These are phyloP conservation scores for Piromyces finnis DNA, from an alignment of 192 early-diverging fungal genomes.

Conservation along the genomic window DNA sequence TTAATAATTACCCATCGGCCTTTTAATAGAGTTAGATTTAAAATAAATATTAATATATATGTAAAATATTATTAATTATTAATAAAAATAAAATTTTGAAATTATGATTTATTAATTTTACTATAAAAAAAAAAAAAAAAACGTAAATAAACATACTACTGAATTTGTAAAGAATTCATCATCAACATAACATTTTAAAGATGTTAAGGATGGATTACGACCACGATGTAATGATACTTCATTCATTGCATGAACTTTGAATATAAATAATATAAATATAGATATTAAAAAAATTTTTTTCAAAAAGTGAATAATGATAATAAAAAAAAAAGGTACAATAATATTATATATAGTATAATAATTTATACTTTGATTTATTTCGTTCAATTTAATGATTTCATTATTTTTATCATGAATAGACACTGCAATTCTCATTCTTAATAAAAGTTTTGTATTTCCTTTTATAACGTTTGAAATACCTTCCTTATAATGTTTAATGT, in stretches of 20 bases:
- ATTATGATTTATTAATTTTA: too few relatives aligned
- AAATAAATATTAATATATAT: constrained; percentile 15
- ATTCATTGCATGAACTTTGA: constrained; percentile 49
- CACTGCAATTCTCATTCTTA: constrained; percentile 61
- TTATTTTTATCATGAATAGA: constrained; percentile 36
- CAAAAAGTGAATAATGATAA: too few relatives aligned
- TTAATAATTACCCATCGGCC: neutral
- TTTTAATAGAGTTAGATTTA: neutral
- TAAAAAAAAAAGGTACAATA: too few relatives aligned
- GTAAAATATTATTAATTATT: too few relatives aligned
- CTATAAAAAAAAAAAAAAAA: too few relatives aligned
- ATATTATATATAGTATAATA: too few relatives aligned
- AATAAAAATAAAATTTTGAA: too few relatives aligned
- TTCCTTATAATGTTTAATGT: constrained; percentile 37
- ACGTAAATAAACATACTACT: too few relatives aligned
- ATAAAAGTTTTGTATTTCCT: constrained; percentile 41
- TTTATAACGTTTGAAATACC: constrained; percentile 45
- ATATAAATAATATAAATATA: too few relatives aligned
- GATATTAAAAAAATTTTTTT: too few relatives aligned
- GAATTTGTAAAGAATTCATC: constrained; percentile 67
- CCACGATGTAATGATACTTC: constrained; percentile 79
- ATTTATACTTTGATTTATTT: constrained; percentile 21
- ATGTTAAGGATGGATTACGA: constrained; percentile 60
- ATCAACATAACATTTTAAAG: constrained; percentile 64
- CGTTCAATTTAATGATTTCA: constrained; percentile 22